Evolutionary conservation across 2,329 filamentous ascomycete species (phyloP), one percentile per base, ranked within the genome.

Genomic region (Fusarium buharicum): DNA sequence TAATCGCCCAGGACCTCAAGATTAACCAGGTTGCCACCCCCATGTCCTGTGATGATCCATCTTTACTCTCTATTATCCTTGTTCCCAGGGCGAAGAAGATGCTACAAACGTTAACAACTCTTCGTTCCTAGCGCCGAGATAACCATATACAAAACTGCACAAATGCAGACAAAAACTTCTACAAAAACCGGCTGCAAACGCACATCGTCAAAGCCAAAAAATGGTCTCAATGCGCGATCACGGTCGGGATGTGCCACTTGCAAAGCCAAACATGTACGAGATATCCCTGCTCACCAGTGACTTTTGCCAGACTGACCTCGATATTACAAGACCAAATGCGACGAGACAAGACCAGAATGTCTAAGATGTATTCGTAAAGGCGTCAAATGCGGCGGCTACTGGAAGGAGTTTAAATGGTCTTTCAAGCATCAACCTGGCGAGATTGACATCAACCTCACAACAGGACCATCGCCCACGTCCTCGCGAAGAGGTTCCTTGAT

Each of bases 321-420:
- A 13, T 1, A 4, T 1, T 10, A 7, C 9, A 4, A 73, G 71
- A 67, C 71, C 8, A 73, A 73, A 72, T 73, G 71, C 58, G 71
- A 73, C 34, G 71, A 73, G 45, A 67, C 70, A 36, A 70, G 69
- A 39, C 71, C 71, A 3, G 66, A 66, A 24, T 73, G 71, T 44
- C 52, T 64, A 11, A 66, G 64, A 41, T 73, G 71, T 52, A 54
- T 63, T 10, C 61, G 64, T 3, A 73, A 73, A 31, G 71, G 71
- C 6, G 63, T 72, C 14, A 64, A 63, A 13, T 73, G 71, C 34
- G 69, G 65, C 3, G 71, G 71, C 4, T 73, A 73, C 16, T 66
- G 65, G 60, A 64, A 64, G 18, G 72, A 73, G 17, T 71, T 78
- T 39, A 75, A 74, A 33, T 79, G 77, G 77, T 78, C 77, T 0